Conservation (phyloP, 2,329 filamentous ascomycete genomes). For the Exophiala dermatitidis region DNA sequence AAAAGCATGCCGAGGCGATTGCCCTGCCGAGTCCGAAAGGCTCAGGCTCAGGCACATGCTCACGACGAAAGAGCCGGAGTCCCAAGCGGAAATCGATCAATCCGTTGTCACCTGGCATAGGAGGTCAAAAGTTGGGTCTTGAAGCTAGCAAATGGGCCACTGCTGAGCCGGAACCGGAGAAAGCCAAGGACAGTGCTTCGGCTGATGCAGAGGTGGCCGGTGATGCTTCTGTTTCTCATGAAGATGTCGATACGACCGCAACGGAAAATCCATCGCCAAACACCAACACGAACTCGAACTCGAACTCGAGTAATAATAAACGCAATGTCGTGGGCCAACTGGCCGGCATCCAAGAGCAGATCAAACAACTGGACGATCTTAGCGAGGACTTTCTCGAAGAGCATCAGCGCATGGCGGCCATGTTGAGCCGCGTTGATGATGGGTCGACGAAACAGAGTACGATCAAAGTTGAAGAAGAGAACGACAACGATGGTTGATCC, state of each 20-base stretch:
- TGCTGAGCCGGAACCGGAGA: neutral
- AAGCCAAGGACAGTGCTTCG: neutral
- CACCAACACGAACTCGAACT: neutral
- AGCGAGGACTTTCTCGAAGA: slow-evolving; percentile 42
- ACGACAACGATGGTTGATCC: neutral
- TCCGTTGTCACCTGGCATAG: slow-evolving; percentile 25
- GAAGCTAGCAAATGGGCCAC: slow-evolving; percentile 39
- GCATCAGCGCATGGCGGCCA: slow-evolving; percentile 28
- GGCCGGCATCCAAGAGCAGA: slow-evolving; percentile 36
- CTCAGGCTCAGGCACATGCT: no score
- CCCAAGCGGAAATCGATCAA: slow-evolving; percentile 21
- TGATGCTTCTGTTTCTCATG: neutral
- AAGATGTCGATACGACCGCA: neutral
- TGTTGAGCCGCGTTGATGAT: slow-evolving; percentile 19
- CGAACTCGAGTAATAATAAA: slow-evolving; percentile 1
- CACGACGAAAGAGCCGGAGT: slow-evolving; percentile 14
- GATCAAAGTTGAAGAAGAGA: slow-evolving; percentile 1
- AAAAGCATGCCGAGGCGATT: slow-evolving; percentile 6
- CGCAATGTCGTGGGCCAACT: slow-evolving; percentile 33
- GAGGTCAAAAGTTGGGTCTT: slow-evolving; percentile 27
- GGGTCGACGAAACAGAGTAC: neutral
- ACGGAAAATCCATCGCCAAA: slow-evolving; percentile 13
- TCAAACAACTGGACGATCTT: slow-evolving; percentile 29
- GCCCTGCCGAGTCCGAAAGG: slow-evolving; percentile 15
- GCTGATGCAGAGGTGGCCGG: neutral